Evolutionary conservation across 305 asterid species (phyloP), one percentile per base, ranked within the genome.

Genomic region (Fraxinus ornus): DNA sequence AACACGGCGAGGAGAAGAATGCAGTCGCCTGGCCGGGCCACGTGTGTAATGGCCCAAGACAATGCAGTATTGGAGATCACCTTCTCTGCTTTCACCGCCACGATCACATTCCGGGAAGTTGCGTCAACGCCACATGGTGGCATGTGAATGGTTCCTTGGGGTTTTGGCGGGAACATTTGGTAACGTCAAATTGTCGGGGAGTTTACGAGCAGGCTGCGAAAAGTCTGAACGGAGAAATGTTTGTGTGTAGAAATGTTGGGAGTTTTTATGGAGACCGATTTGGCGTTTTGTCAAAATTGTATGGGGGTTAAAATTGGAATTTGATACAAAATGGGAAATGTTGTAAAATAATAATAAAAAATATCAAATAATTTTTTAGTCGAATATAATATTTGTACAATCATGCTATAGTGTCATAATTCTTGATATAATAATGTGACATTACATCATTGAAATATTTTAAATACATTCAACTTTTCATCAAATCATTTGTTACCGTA

Each of bases 41-140:
- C 93, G 86, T 94, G 97, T 55, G 93, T 90, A 76, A 93, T 86
- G 21, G 98, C 97, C 98, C 98, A 94, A 76, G 96, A 88, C 57
- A 94, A 75, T 37, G 94, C 97, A 4, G 90, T 81, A 55, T 87
- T 90, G 24, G 92, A 78, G 88, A 94, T 90, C 81, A 82, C 89
- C 84, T 93, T 94, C 82, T 90, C 93, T 12, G 94, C 97, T 79
- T 92, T 93, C 78, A 93, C 97, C 75, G 97, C 97, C 47, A 94
- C 98, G 80, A 93, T 89, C 86, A 93, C 94, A 78, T 80, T 85
- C 85, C 85, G 93, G 35, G 84, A 77, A 82, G 81, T 72, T 33
- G 60, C 84, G 71, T 81, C 77, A 74, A 71, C 84, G 81, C 78
- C 62, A n/a, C 85, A 81, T 36, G 84, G 74, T 62, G 84, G 78